Conservation (phyloP, 129 eudicot species). For the Solidago caesia region DNA sequence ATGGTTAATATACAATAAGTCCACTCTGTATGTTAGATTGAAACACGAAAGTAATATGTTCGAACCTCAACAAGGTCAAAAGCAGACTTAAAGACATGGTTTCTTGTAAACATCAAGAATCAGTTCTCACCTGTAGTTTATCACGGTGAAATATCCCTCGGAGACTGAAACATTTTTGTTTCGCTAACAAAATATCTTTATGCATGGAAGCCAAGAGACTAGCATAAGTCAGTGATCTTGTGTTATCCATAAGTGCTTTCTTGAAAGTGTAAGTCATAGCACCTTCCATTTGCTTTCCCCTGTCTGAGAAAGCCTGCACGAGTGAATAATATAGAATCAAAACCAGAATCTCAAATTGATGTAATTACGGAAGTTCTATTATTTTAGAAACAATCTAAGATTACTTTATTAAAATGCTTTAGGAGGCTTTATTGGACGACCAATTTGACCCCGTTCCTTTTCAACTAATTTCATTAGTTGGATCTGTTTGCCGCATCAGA, state of each 20-base stretch:
- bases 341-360: background rate
- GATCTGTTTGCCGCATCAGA: too few relatives aligned
- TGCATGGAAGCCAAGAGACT: conserved; percentile 55
- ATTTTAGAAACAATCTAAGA: too few relatives aligned
- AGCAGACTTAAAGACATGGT: conserved; percentile 11
- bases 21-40: background rate
- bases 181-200: conserved; percentile 35
- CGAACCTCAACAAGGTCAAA: conserved; percentile 17
- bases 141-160: conserved; percentile 54
- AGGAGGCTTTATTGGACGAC: too few relatives aligned
- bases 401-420: too few relatives aligned
- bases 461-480: too few relatives aligned
- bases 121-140: conserved; percentile 46
- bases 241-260: conserved; percentile 44
- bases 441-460: too few relatives aligned
- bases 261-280: conserved; percentile 74
- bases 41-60: background rate
- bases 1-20: too few relatives aligned
- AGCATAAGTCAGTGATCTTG: conserved; percentile 42
- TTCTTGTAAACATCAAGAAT: background rate
- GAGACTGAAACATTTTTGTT: conserved; percentile 40
- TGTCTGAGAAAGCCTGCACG: conserved; percentile 57
- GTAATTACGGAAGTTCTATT: too few relatives aligned
- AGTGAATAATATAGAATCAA: conserved; percentile 4
- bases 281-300: conserved; percentile 65